phyloP scores from a whole-genome alignment of 2,329 filamentous ascomycete genomes.

The Xylariaceae sp. region DNA sequence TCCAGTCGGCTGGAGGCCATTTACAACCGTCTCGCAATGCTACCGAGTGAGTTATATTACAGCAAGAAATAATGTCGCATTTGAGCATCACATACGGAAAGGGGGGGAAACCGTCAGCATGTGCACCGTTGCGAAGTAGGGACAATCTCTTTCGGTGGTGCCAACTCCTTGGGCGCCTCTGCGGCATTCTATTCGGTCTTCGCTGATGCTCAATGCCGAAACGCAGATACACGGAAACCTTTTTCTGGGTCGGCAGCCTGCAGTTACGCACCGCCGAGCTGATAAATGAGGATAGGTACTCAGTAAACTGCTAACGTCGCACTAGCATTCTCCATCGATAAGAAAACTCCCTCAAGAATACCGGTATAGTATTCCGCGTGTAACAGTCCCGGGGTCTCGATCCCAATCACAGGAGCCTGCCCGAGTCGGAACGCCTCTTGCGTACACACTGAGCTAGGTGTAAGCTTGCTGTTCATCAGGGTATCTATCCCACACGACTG shows the following conservation, averaged over 20 bases:
- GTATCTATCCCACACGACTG: too few relatives aligned
- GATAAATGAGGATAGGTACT: too few relatives aligned
- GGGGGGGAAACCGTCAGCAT: background rate
- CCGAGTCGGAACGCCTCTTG: slow-evolving; percentile 11
- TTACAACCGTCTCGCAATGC: too few relatives aligned
- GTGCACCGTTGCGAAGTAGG: background rate
- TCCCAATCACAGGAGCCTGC: slow-evolving; percentile 16
- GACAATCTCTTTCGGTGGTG: slow-evolving; percentile 18
- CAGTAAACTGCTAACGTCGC: slow-evolving; percentile 17
- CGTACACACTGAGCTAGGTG: background rate
- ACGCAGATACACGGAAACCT: slow-evolving; percentile 38
- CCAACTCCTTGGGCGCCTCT: slow-evolving; percentile 25
- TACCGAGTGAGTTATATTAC: too few relatives aligned
- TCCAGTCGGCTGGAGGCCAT: too few relatives aligned
- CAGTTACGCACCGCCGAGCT: slow-evolving; percentile 26
- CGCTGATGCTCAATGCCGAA: slow-evolving; percentile 31
- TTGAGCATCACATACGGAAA: background rate
- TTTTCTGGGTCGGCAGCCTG: slow-evolving; percentile 38
- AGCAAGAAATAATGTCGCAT: background rate
- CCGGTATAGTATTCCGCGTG: too few relatives aligned
- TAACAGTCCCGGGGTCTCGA: slow-evolving; percentile 11
- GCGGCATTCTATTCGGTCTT: slow-evolving; percentile 24
- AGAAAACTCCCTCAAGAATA: slow-evolving; percentile 12
- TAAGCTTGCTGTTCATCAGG: too few relatives aligned
- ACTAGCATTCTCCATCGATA: slow-evolving; percentile 15